A percentile compares a stretch with the other conserved stretches of the same genome.
phyloP scores from a whole-genome alignment of 805 yeast species.

The Ogataea sp. region DNA sequence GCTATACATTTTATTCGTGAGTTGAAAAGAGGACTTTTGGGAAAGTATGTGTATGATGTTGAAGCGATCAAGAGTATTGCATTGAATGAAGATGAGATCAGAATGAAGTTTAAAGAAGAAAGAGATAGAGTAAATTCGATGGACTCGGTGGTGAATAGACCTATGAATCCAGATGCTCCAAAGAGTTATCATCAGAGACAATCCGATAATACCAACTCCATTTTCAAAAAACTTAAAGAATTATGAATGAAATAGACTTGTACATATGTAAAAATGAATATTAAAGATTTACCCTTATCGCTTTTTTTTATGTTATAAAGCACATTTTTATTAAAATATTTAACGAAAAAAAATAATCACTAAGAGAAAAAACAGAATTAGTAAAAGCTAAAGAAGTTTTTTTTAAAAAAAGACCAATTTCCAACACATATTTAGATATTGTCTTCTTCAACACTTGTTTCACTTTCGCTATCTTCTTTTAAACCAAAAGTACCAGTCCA shows the following conservation, averaged over 20 bases:
- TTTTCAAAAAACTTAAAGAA: constrained; percentile 1
- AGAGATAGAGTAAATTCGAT: constrained; percentile 8
- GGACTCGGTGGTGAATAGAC: neutral
- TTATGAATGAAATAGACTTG: too few relatives aligned
- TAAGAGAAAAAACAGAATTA: too few relatives aligned
- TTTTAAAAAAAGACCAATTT: too few relatives aligned
- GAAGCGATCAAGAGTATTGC: constrained; percentile 2
- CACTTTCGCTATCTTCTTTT: constrained; percentile 10
- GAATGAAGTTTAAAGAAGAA: constrained; percentile 8
- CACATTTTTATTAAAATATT: too few relatives aligned
- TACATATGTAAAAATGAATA: too few relatives aligned
- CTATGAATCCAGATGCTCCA: neutral
- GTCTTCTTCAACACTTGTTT: too few relatives aligned
- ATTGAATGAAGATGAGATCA: constrained; percentile 3
- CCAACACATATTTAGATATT: too few relatives aligned
- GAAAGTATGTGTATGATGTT: constrained; percentile 23
- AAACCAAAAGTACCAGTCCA: constrained; percentile 41
- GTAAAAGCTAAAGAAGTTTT: too few relatives aligned
- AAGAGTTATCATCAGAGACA: neutral
- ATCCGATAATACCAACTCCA: constrained; percentile 1
- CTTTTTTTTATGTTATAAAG: too few relatives aligned
- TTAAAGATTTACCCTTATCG: too few relatives aligned
- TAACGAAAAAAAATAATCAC: too few relatives aligned
- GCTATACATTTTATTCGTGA: constrained; percentile 57
- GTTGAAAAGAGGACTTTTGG: constrained; percentile 50